A percentile compares a stretch with the other conserved stretches of the same genome.
These are phyloP conservation scores for Pyrenochaeta sp. DNA, from an alignment of 2,329 filamentous ascomycete species.

Conservation along the genomic window DNA sequence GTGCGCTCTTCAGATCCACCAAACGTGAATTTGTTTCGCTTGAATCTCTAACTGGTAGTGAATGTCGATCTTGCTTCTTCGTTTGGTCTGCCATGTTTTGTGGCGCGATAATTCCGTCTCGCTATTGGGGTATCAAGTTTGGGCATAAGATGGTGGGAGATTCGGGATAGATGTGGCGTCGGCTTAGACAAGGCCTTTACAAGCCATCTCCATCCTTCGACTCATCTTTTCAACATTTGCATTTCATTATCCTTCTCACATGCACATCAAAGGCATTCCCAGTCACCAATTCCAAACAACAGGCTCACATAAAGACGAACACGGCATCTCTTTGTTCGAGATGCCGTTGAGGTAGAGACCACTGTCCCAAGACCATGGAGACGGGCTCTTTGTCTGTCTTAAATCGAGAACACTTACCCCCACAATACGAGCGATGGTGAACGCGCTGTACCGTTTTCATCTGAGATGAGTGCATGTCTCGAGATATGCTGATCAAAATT, in stretches of 20 bases:
- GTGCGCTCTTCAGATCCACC: neutral
- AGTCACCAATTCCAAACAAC: neutral
- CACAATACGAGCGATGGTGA: neutral
- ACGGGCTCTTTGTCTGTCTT: neutral
- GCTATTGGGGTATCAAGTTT: neutral
- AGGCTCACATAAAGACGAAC: neutral
- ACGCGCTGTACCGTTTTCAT: neutral
- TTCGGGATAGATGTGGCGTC: neutral
- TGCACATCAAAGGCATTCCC: neutral
- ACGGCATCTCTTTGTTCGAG: neutral
- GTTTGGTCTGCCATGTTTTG: neutral
- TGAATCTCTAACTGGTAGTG: neutral
- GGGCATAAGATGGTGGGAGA: neutral
- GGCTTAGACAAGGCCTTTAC: neutral
- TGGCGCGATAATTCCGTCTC: neutral
- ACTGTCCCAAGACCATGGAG: neutral
- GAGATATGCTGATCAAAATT: neutral
- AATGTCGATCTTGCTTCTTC: neutral
- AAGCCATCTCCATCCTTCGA: neutral
- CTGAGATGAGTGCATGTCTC: neutral
- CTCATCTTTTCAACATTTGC: neutral
- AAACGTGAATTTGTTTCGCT: neutral
- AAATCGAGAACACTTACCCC: neutral
- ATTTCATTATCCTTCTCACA: neutral
- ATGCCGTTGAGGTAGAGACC: neutral